These are phyloP conservation scores for Talaromyces sp. DNA, from an alignment of 2,329 filamentous ascomycete genomes.

Conservation along the genomic window DNA sequence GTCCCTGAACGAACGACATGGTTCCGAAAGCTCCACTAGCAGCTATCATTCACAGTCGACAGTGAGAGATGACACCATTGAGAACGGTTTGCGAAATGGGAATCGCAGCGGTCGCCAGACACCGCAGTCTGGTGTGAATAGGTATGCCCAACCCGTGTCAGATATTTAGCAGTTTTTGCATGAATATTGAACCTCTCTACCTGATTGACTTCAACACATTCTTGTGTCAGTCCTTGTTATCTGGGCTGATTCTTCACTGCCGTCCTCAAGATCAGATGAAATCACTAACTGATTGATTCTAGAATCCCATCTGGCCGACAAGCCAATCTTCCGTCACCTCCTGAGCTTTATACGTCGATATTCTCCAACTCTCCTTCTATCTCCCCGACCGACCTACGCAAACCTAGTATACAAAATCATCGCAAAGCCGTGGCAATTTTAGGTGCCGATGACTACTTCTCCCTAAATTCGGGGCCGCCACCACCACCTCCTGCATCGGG, in stretches of 20 bases:
- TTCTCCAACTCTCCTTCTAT: constrained; percentile 39
- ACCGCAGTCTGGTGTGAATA: constrained; percentile 12
- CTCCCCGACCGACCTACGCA: constrained; percentile 41
- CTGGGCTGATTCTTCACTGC: not conserved
- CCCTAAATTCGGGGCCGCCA: constrained; percentile 8
- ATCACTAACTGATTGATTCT: not conserved
- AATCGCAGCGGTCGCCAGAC: constrained; percentile 27
- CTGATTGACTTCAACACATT: not conserved
- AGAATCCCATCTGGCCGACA: constrained; percentile 10
- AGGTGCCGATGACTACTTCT: constrained; percentile 29
- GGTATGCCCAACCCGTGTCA: constrained; percentile 1
- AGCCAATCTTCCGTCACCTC: not conserved
- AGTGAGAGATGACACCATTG: constrained; percentile 32
- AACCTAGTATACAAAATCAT: constrained; percentile 35
- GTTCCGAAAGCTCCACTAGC: constrained; percentile 42
- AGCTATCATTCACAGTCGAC: constrained; percentile 44
- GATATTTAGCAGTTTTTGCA: not conserved
- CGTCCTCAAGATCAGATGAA: not conserved
- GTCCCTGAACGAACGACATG: constrained; percentile 37
- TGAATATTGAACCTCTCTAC: not conserved
- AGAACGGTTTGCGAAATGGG: constrained; percentile 23
- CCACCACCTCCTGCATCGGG: constrained; percentile 11
- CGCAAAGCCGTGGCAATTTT: constrained; percentile 36
- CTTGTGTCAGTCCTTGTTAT: not conserved
- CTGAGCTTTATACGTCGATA: constrained; percentile 33